Evolutionary conservation across 2,329 filamentous ascomycete genomes (phyloP).

Genomic region (Penicillium sp.): DNA sequence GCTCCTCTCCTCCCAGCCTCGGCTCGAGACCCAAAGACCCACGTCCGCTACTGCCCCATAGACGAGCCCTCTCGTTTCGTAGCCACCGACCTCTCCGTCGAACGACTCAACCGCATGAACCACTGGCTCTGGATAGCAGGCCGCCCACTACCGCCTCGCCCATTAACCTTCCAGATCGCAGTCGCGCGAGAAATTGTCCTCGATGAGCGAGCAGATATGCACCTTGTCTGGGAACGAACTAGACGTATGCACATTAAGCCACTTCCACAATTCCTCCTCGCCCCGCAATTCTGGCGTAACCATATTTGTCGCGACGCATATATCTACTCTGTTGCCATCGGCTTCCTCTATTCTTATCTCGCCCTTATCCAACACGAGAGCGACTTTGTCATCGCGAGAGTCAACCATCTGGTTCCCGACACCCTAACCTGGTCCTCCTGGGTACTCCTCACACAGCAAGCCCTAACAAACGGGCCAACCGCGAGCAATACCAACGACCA

Average conservation of each 20-base stretch:
- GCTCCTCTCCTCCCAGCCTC: too few relatives aligned
- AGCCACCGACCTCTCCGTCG: too few relatives aligned
- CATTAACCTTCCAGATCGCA: neutral
- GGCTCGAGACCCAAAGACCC: too few relatives aligned
- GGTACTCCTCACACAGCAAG: neutral
- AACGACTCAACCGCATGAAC: too few relatives aligned
- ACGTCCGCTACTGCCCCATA: too few relatives aligned
- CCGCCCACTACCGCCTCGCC: neutral
- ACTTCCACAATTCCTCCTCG: neutral
- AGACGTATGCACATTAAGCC: neutral
- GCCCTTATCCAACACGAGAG: conserved; percentile 1
- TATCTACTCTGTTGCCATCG: neutral
- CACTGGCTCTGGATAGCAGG: conserved; percentile 1
- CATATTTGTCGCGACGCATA: neutral
- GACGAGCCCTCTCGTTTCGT: too few relatives aligned
- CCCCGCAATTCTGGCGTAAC: neutral
- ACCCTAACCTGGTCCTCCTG: neutral
- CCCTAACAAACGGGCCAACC: too few relatives aligned
- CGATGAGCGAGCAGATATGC: neutral
- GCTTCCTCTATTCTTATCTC: neutral
- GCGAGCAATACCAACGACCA: too few relatives aligned
- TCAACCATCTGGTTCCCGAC: neutral
- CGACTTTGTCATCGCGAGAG: neutral
- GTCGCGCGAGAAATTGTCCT: neutral
- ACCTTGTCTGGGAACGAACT: neutral